These are phyloP conservation scores for Elymus sibiricus DNA, from an alignment of 176 grass and related monocot genomes.

Conservation along the genomic window DNA sequence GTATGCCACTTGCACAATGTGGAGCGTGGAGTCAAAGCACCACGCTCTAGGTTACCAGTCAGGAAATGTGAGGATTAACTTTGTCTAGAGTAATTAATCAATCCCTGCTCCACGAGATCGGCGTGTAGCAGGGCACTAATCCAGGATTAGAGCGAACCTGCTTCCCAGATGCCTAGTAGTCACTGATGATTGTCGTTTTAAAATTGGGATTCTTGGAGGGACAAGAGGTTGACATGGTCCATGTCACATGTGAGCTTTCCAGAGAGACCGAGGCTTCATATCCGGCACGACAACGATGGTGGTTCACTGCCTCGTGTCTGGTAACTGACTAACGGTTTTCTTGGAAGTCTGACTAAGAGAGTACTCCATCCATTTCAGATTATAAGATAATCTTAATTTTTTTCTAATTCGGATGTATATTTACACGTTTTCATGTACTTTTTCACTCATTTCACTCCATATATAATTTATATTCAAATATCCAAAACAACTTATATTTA, in stretches of 20 bases:
- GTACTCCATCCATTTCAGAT: too few relatives aligned
- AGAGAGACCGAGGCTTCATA: neutral
- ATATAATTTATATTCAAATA: too few relatives aligned
- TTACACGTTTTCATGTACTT: too few relatives aligned
- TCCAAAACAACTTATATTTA: too few relatives aligned
- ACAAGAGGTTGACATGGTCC: conserved; percentile 20
- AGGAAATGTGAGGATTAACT: conserved; percentile 22
- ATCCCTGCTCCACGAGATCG: neutral
- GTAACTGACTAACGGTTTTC: conserved; percentile 38
- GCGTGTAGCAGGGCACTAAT: conserved; percentile 39
- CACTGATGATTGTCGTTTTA: neutral
- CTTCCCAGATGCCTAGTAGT: conserved; percentile 32
- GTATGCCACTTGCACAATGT: neutral
- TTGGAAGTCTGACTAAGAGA: neutral
- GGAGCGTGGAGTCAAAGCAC: conserved; percentile 47
- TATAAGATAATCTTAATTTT: too few relatives aligned
- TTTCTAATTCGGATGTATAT: too few relatives aligned
- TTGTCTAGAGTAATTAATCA: conserved; percentile 17
- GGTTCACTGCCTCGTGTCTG: conserved; percentile 29
- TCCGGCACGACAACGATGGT: conserved; percentile 16
- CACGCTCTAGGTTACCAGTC: neutral
- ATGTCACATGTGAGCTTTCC: conserved; percentile 16
- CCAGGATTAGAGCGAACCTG: conserved; percentile 48
- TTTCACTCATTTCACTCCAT: too few relatives aligned
- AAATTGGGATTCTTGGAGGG: conserved; percentile 8